These are phyloP conservation scores for Closterium sp. DNA, from an alignment of 139 green algal species.

Conservation along the genomic window DNA sequence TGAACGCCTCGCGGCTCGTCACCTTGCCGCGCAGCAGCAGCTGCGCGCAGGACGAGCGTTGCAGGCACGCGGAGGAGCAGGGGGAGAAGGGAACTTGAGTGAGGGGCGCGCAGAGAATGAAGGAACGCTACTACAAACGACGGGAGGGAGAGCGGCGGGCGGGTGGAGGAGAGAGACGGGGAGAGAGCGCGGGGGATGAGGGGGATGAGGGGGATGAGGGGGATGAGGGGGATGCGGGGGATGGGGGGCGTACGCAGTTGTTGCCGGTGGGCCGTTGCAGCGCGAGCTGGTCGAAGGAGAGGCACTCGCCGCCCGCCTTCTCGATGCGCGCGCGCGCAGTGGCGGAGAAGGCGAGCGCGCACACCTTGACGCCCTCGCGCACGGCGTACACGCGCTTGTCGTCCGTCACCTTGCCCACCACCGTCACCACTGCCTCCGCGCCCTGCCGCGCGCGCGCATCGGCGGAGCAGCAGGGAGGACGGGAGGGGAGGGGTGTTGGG, in stretches of 20 bases:
- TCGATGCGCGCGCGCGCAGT: conserved; percentile 94
- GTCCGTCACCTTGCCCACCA: conserved; percentile 95
- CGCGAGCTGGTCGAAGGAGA: conserved; percentile 99
- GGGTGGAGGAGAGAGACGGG: background rate
- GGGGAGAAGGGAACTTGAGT: background rate
- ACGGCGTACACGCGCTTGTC: conserved; percentile 84
- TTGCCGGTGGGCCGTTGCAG: conserved; percentile 83
- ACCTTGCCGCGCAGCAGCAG: conserved; percentile 94
- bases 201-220: too few species aligned
- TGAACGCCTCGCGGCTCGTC: conserved; percentile 90
- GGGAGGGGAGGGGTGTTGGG: background rate
- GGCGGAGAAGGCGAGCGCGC: conserved; percentile 91
- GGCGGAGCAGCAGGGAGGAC: background rate
- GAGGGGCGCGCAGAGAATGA: background rate
- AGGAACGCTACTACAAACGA: too few species aligned
- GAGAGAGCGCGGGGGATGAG: background rate
- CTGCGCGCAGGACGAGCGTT: conserved; percentile 12
- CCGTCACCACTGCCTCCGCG: conserved; percentile 85
- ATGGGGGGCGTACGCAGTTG: conserved; percentile 11
- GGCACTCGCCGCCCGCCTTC: conserved; percentile 93
- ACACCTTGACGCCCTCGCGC: conserved; percentile 80
- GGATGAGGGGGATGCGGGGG: too few species aligned
- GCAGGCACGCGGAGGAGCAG: background rate
- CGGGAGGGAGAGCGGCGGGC: background rate
- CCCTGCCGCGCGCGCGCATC: background rate